These are phyloP conservation scores for Nitzschia sp. DNA, from an alignment of 108 stramenopile genomes.

Conservation along the genomic window DNA sequence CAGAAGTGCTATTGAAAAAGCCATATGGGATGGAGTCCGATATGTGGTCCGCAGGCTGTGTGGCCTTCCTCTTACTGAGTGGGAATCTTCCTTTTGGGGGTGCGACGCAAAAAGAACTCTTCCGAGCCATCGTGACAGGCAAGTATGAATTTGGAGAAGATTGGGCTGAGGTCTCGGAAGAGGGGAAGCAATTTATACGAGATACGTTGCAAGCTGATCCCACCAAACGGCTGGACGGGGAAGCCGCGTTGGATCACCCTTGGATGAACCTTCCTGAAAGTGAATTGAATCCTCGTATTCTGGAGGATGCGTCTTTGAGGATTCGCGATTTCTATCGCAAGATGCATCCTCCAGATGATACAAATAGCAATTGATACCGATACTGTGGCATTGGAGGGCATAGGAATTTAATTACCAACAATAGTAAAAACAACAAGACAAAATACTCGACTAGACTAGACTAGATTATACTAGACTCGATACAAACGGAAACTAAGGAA, in stretches of 20 bases:
- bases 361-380: constrained; percentile 3
- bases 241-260: constrained; percentile 58
- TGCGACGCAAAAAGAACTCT: constrained; percentile 58
- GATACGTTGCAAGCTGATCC: constrained; percentile 65
- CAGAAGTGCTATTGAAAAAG: constrained; percentile 77
- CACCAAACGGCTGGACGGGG: constrained; percentile 51
- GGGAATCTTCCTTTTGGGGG: constrained; percentile 74
- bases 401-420: background rate
- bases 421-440: too few species aligned
- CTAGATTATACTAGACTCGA: too few species aligned
- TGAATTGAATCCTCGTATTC: constrained; percentile 33
- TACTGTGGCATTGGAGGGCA: background rate
- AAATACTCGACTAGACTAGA: too few species aligned
- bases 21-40: constrained; percentile 79
- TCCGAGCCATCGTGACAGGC: constrained; percentile 58
- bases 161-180: constrained; percentile 66
- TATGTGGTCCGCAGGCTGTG: constrained; percentile 95
- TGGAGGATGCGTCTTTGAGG: constrained; percentile 45
- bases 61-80: constrained; percentile 85
- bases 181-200: constrained; percentile 75
- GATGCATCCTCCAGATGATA: constrained; percentile 43
- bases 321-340: constrained; percentile 77
- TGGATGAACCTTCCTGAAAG: constrained; percentile 63
- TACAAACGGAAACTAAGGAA: too few species aligned
- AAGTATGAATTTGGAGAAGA: constrained; percentile 55